Percentiles rank a stretch among this genome's conserved stretches.
These are phyloP conservation scores for Melanogaster broomeanus DNA, from an alignment of 768 basidiomycete species.

Conservation along the genomic window DNA sequence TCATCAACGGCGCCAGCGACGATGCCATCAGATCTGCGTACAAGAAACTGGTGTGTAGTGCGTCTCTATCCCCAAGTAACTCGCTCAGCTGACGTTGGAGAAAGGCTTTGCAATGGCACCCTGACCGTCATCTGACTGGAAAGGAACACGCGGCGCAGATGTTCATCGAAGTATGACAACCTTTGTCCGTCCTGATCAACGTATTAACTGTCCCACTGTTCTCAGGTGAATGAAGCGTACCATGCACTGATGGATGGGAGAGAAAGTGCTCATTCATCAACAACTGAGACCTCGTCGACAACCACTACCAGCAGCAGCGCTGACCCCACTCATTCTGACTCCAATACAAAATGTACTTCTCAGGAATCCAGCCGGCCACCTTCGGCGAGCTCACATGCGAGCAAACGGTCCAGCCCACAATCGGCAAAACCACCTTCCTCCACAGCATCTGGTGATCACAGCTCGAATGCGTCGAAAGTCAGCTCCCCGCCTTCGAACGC, in stretches of 20 bases:
- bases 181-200: conserved; percentile 2
- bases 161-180: conserved; percentile 57
- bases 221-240: conserved; percentile 59
- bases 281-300: conserved; percentile 28
- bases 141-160: conserved; percentile 53
- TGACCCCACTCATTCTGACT: conserved; percentile 23
- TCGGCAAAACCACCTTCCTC: conserved; percentile 12
- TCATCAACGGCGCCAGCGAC: conserved; percentile 44
- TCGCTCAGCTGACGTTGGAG: conserved; percentile 17
- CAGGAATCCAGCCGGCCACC: conserved; percentile 32
- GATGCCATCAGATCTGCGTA: conserved; percentile 62
- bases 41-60: conserved; percentile 53
- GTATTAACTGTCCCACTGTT: not conserved
- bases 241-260: conserved; percentile 49
- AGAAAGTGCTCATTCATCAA: conserved; percentile 31
- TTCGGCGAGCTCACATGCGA: conserved; percentile 32
- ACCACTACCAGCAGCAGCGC: conserved; percentile 17
- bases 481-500: conserved; percentile 13
- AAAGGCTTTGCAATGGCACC: conserved; percentile 67
- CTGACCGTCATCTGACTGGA: conserved; percentile 57
- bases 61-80: conserved; percentile 19
- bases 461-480: conserved; percentile 9
- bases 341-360: conserved; percentile 18
- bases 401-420: conserved; percentile 16
- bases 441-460: conserved; percentile 11